Evolutionary conservation across 1,284 basidiomycete genomes (phyloP).

Genomic region (Athelia psychrophila): DNA sequence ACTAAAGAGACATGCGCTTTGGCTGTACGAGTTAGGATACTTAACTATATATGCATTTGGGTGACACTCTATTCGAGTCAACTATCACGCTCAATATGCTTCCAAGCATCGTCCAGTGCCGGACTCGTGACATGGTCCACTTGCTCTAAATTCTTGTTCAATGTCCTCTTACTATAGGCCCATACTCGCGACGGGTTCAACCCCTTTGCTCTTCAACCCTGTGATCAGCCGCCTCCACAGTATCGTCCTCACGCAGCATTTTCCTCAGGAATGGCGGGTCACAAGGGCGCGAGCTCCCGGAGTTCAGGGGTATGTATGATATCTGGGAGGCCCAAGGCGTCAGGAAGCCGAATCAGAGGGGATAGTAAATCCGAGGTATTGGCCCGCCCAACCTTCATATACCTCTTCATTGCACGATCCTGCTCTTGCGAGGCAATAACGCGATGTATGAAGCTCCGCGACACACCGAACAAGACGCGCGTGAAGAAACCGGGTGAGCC

Average conservation of each 20-base stretch:
- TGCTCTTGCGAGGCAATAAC: slow-evolving; percentile 53
- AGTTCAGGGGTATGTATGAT: slow-evolving; percentile 19
- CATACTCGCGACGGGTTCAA: slow-evolving; percentile 15
- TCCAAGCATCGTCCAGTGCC: no score
- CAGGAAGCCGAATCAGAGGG: slow-evolving; percentile 10
- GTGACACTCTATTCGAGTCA: no score
- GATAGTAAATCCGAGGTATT: slow-evolving; percentile 6
- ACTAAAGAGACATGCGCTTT: no score
- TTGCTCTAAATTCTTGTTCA: no score
- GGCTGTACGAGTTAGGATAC: no score
- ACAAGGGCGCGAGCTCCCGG: no score
- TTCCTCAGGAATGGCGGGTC: slow-evolving; percentile 39
- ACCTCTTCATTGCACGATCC: slow-evolving; percentile 50
- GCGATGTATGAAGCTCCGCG: slow-evolving; percentile 44
- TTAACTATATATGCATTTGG: no score
- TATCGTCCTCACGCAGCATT: slow-evolving; percentile 41
- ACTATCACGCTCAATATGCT: no score
- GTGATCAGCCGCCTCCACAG: slow-evolving; percentile 40
- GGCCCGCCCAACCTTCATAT: slow-evolving; percentile 56
- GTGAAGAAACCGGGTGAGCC: slow-evolving; percentile 36
- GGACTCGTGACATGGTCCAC: no score
- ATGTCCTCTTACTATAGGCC: not conserved
- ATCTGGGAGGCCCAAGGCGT: slow-evolving; percentile 2
- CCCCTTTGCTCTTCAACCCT: slow-evolving; percentile 15
- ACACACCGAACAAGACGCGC: slow-evolving; percentile 47